Percentiles rank a stretch among this genome's conserved stretches.
These are phyloP conservation scores for Fusarium decemcellulare DNA, from an alignment of 2,329 filamentous ascomycete genomes.

Conservation along the genomic window DNA sequence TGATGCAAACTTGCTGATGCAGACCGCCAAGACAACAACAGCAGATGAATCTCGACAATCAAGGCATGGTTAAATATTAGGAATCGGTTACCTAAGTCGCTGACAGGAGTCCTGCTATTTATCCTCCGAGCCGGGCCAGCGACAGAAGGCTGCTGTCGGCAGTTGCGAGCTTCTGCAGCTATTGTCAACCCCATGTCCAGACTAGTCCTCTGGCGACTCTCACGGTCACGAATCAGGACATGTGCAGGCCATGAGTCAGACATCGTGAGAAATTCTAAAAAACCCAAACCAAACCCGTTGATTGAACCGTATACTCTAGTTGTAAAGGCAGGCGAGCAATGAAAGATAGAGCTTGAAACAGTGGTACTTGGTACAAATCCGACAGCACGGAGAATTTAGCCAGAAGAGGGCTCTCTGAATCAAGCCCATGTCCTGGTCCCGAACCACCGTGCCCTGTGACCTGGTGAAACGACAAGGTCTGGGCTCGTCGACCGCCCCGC, in stretches of 20 bases:
- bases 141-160: constrained; percentile 17
- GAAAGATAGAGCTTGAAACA: constrained; percentile 2
- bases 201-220: constrained; percentile 13
- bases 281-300: constrained; percentile 25
- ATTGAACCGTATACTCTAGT: constrained; percentile 41
- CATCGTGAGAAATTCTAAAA: constrained; percentile 14
- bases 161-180: constrained; percentile 21
- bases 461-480: constrained; percentile 31
- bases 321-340: constrained; percentile 21
- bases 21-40: constrained; percentile 31
- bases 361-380: constrained; percentile 13
- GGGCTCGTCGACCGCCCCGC: constrained; percentile 34
- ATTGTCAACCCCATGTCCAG: constrained; percentile 9
- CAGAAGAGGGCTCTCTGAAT: constrained; percentile 28
- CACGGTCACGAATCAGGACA: constrained; percentile 37
- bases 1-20: constrained; percentile 19
- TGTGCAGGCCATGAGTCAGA: constrained; percentile 6
- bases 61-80: constrained; percentile 23
- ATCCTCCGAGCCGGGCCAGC: constrained; percentile 21
- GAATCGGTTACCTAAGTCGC: constrained; percentile 25
- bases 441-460: constrained; percentile 27
- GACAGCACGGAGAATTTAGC: constrained; percentile 35
- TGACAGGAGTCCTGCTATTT: constrained; percentile 13
- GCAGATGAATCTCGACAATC: constrained; percentile 10
- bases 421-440: constrained; percentile 28